Evolutionary conservation across 2,329 filamentous ascomycete species (phyloP).

Genomic region (Dactylella cylindrospora): DNA sequence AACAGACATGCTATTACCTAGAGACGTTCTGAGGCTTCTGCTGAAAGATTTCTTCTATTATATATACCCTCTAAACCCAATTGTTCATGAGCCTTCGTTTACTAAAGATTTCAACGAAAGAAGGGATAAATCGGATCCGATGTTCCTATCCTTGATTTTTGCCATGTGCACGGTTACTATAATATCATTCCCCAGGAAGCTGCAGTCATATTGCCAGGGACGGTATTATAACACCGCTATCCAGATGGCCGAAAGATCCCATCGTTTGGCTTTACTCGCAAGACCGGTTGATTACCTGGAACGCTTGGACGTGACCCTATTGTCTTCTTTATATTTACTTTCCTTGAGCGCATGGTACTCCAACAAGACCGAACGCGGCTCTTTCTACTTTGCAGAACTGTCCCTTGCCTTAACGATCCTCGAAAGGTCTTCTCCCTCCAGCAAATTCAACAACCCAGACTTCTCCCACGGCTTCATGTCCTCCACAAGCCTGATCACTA

Average conservation of each 20-base stretch:
- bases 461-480: slow-evolving; percentile 43
- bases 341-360: slow-evolving; percentile 42
- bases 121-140: slow-evolving; percentile 35
- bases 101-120: slow-evolving; percentile 25
- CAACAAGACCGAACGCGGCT: slow-evolving; percentile 31
- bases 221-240: slow-evolving; percentile 43
- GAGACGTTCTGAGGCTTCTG: slow-evolving; percentile 26
- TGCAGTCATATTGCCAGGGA: slow-evolving; percentile 40
- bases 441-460: slow-evolving; percentile 42
- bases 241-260: slow-evolving; percentile 36
- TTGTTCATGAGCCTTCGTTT: slow-evolving; percentile 41
- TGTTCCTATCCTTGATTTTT: slow-evolving; percentile 43
- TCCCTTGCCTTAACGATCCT: slow-evolving; percentile 37
- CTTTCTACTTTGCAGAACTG: slow-evolving; percentile 39
- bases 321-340: slow-evolving; percentile 34
- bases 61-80: slow-evolving; percentile 42
- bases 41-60: slow-evolving; percentile 43
- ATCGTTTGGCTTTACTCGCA: slow-evolving; percentile 32
- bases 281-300: slow-evolving; percentile 41
- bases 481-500: slow-evolving; percentile 33
- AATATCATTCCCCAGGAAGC: slow-evolving; percentile 42
- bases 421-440: slow-evolving; percentile 34
- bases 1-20: slow-evolving; percentile 30
- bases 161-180: slow-evolving; percentile 41
- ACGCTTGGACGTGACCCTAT: slow-evolving; percentile 30